Evolutionary conservation across 257 asterid species (phyloP), one percentile per base, ranked within the genome.

Genomic region (Anisodus tanguticus): DNA sequence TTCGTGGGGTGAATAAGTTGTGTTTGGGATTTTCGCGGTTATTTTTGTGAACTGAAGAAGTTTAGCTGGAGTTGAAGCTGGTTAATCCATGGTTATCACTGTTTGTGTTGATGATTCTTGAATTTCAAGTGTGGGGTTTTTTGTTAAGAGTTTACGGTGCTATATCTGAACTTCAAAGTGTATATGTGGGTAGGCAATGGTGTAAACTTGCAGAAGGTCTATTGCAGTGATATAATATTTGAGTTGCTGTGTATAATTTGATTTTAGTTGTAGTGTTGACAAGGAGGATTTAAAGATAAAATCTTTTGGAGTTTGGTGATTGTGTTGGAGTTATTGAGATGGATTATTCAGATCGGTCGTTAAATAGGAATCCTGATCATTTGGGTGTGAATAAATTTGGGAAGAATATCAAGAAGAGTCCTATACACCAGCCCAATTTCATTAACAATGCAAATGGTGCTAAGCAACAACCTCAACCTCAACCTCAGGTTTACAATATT

Each of bases 401-500:
- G 10, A 95, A 90, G 89, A 94, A 90, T 84, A 95, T 95, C 57
- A 94, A 92, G 93, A 95, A 95, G 86, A 95, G 98, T 69, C 97
- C 98, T 1, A 6, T 95, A 62, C 97, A 94, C 89, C 98, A 95
- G 62, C 97, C 98, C 10, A 92, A 87, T 80, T 95, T 95, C 49
- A 62, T 87, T 54, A 87, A 59, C 67, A 66, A 82, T 16, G 17
- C 80, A 62, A 82, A 31, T 66, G 22, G 43, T 49, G 77, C 85
- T 17, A 91, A 93, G 91, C 98, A 88, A 85, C 98, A 92, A 87
- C 92, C 97, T 71, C 98, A 92, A 87, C 92, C 97, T 71, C 98
- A 94, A 70, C 98, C 98, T 67, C 98, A 91, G 84, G 98, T 95
- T 45, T 95, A 95, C 90, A 95, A 94, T 69, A 94, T 95, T 9